Percentiles rank a stretch among this genome's conserved stretches.
Conservation (phyloP, 345 rosid species). For the Rhodamnia argentea region DNA sequence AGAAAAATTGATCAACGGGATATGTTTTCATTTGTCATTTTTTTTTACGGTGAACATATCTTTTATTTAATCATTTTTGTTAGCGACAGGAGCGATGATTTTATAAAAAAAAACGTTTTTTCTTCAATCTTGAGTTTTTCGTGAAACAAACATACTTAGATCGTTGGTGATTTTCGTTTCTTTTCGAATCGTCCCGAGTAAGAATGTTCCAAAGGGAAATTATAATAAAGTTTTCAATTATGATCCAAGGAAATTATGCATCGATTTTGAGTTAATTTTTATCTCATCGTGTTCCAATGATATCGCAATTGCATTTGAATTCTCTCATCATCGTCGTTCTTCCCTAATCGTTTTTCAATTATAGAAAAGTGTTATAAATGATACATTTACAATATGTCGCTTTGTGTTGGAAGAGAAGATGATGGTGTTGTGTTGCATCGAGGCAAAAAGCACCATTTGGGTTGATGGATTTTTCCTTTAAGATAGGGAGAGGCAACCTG, state of each 20-base stretch:
- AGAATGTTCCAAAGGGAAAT: neutral
- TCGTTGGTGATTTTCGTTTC: neutral
- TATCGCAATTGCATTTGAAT: neutral
- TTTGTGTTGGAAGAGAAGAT: neutral
- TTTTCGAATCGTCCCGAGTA: neutral
- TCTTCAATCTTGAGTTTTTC: too few relatives aligned
- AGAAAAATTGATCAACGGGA: too few relatives aligned
- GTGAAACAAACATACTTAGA: too few relatives aligned
- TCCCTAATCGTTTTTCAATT: neutral
- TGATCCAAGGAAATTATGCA: fast-evolving
- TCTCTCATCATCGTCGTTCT: neutral
- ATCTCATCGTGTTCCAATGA: neutral
- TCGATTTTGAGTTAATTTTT: neutral
- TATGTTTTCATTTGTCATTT: too few relatives aligned
- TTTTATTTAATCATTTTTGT: too few relatives aligned
- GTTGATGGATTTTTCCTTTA: neutral
- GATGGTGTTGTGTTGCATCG: neutral
- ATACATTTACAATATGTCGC: too few relatives aligned
- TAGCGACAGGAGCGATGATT: too few relatives aligned
- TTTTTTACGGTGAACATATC: too few relatives aligned
- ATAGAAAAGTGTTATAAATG: neutral
- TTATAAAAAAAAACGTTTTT: too few relatives aligned
- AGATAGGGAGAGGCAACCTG: neutral
- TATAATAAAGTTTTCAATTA: neutral
- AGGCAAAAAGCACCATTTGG: neutral